Evolutionary conservation across 1,284 basidiomycete species (phyloP).

Genomic region (Apiotrichum veenhuisii): DNA sequence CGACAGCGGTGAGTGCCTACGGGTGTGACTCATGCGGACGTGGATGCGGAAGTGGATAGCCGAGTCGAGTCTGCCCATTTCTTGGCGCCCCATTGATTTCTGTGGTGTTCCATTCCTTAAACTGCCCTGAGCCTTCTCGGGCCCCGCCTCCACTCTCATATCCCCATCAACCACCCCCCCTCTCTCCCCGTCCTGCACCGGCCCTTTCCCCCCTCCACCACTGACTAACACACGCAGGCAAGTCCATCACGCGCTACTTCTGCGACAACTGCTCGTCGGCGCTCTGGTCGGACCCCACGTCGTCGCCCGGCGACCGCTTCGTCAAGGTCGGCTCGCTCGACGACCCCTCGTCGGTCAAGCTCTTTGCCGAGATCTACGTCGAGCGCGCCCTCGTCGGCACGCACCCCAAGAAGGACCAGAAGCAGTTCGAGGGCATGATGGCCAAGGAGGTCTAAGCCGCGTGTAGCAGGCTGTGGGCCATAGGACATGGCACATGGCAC

Average conservation of each 20-base stretch:
- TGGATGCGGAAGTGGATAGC: too few species aligned
- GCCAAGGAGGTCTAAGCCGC: conserved; percentile 17
- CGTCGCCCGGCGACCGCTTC: conserved; percentile 15
- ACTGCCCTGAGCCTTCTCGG: too few species aligned
- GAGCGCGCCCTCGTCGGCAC: conserved; percentile 5
- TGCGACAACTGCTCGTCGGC: conserved; percentile 29
- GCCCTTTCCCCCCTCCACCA: background rate
- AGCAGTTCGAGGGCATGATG: conserved; percentile 21
- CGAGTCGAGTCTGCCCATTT: too few species aligned
- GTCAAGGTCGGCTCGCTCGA: conserved; percentile 17
- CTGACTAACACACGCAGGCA: conserved; percentile 13
- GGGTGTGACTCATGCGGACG: too few species aligned
- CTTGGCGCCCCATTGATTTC: too few species aligned
- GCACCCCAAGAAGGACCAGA: conserved; percentile 12
- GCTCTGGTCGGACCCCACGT: conserved; percentile 16
- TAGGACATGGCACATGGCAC: too few species aligned
- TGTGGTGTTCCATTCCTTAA: too few species aligned
- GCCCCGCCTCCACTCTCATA: too few species aligned
- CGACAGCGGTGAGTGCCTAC: conserved; percentile 9
- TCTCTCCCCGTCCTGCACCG: too few species aligned
- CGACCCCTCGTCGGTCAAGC: conserved; percentile 8
- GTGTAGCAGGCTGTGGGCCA: too few species aligned
- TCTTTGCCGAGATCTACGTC: conserved; percentile 18
- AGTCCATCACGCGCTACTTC: conserved; percentile 25
- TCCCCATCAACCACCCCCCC: too few species aligned